phyloP scores from a whole-genome alignment of 2,329 filamentous ascomycete genomes.

The Penicillium occitanis region DNA sequence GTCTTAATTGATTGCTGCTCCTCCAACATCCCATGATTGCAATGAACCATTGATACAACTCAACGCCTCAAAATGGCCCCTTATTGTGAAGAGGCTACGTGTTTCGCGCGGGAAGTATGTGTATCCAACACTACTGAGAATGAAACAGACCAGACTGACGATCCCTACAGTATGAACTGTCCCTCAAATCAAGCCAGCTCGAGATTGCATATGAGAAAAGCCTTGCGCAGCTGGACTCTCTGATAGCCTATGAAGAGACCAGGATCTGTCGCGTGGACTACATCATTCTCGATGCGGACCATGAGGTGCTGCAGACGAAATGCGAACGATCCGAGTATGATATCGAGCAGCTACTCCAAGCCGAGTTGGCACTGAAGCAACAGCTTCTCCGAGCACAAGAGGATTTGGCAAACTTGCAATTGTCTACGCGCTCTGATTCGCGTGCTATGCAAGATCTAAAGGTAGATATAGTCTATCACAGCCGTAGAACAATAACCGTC shows the following conservation, averaged over 20 bases:
- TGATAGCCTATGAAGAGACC: constrained; percentile 72
- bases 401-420: constrained; percentile 40
- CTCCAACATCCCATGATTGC: background rate
- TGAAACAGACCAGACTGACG: background rate
- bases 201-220: constrained; percentile 70
- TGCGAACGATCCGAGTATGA: constrained; percentile 59
- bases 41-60: background rate
- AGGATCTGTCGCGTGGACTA: constrained; percentile 68
- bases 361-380: constrained; percentile 40
- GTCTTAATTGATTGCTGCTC: constrained; percentile 6
- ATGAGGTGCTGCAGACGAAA: constrained; percentile 64
- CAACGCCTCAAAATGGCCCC: background rate
- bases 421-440: constrained; percentile 46
- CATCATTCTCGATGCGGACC: constrained; percentile 73
- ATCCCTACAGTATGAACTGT: constrained; percentile 39
- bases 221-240: constrained; percentile 63
- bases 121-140: background rate
- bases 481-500: background rate
- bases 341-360: constrained; percentile 52
- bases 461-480: constrained; percentile 38
- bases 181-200: constrained; percentile 55
- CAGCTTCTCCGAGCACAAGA: constrained; percentile 53
- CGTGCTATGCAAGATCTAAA: constrained; percentile 59
- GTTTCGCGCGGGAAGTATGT: constrained; percentile 29
- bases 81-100: constrained; percentile 12